These are phyloP conservation scores for Tilletia caries DNA, from an alignment of 1,284 basidiomycete genomes.

Conservation along the genomic window DNA sequence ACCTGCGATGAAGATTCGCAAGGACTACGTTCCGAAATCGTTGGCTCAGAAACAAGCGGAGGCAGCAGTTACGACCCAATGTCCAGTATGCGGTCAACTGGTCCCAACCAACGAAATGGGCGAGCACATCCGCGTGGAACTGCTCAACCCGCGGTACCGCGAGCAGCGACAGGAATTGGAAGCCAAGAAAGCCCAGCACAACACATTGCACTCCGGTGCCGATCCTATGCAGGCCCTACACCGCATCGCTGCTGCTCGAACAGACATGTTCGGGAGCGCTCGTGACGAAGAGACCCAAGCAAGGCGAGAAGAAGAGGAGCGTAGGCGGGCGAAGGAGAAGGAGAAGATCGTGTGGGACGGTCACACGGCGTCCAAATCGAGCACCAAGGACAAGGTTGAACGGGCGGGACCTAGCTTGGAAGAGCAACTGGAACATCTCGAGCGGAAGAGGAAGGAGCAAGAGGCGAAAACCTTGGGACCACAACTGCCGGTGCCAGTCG, in stretches of 20 bases:
- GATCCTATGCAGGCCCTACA: conserved; percentile 45
- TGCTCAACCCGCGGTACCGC: conserved; percentile 77
- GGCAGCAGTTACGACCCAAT: conserved; percentile 63
- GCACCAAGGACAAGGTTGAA: conserved; percentile 33
- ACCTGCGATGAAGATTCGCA: conserved; percentile 65
- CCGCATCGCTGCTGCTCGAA: conserved; percentile 43
- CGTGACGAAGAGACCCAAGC: conserved; percentile 41
- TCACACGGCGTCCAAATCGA: conserved; percentile 34
- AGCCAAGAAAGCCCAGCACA: conserved; percentile 46
- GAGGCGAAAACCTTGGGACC: conserved; percentile 13
- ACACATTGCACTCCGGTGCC: conserved; percentile 42
- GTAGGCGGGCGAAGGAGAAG: conserved; percentile 39
- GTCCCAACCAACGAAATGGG: conserved; percentile 90
- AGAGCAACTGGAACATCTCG: conserved; percentile 9
- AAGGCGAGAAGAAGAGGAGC: conserved; percentile 42
- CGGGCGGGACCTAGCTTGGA: conserved; percentile 22
- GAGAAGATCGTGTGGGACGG: conserved; percentile 52
- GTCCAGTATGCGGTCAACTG: conserved; percentile 88
- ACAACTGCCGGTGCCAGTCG: conserved; percentile 9
- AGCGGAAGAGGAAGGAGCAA: conserved; percentile 11
- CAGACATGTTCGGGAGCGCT: conserved; percentile 38
- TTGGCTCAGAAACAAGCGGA: conserved; percentile 28
- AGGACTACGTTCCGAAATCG: conserved; percentile 77
- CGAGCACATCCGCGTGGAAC: conserved; percentile 97
- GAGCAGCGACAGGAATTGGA: conserved; percentile 49